phyloP scores from a whole-genome alignment of 139 green algal genomes.

The Chlamydomonas urium region DNA sequence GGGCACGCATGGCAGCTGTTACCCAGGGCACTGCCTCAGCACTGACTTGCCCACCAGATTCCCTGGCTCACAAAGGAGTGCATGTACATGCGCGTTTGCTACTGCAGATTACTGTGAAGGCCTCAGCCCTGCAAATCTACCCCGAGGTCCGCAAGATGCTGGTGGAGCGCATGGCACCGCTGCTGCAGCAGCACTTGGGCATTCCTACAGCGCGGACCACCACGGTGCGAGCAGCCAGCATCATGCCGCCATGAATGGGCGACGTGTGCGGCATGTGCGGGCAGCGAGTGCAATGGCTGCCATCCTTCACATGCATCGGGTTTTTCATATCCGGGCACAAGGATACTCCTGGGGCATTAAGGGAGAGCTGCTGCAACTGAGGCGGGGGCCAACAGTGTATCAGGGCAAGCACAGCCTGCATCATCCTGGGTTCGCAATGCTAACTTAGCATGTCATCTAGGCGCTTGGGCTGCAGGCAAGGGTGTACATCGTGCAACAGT shows the following conservation, averaged over 20 bases:
- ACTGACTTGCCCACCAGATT: too few relatives aligned
- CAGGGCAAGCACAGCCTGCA: neutral
- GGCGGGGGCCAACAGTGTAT: neutral
- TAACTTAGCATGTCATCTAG: neutral
- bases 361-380: neutral
- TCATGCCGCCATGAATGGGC: neutral
- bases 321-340: neutral
- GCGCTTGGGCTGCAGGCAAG: neutral
- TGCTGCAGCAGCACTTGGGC: conserved; percentile 5
- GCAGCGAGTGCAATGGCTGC: neutral
- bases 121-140: conserved; percentile 19
- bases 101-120: conserved; percentile 17
- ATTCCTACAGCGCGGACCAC: neutral
- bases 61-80: neutral
- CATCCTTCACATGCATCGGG: neutral
- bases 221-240: neutral
- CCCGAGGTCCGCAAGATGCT: conserved; percentile 16
- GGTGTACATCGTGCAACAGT: neutral
- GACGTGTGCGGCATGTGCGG: neutral
- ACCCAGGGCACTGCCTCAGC: too few relatives aligned
- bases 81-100: neutral
- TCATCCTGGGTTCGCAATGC: neutral
- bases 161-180: conserved; percentile 2
- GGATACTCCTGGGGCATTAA: neutral
- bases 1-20: neutral